These are phyloP conservation scores for Rhodamnia rubescens DNA, from an alignment of 345 rosid genomes.

Conservation along the genomic window DNA sequence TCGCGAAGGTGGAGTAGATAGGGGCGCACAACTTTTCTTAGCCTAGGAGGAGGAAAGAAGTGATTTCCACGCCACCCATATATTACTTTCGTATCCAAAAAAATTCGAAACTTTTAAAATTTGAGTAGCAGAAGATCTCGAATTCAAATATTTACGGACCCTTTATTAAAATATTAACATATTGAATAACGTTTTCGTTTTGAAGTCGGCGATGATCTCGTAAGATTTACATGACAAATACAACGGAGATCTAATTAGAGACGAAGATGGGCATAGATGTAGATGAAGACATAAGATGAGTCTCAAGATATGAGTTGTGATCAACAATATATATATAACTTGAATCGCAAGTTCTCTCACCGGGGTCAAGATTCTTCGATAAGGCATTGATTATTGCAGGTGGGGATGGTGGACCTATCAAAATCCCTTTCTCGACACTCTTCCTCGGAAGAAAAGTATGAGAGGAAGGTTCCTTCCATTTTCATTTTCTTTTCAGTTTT, in stretches of 20 bases:
- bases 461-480: neutral
- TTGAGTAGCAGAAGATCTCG: accelerated
- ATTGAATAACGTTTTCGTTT: neutral
- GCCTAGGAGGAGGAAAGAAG: neutral
- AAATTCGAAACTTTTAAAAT: neutral
- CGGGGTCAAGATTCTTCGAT: neutral
- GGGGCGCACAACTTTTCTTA: neutral
- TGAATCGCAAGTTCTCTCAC: neutral
- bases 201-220: neutral
- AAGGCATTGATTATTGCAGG: neutral
- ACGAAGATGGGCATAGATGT: neutral
- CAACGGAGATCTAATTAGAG: no score
- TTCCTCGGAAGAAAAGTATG: neutral
- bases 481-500: no score
- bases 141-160: accelerated
- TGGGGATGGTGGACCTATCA: neutral
- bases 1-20: neutral
- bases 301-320: neutral
- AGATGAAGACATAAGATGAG: accelerated
- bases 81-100: neutral
- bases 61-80: neutral
- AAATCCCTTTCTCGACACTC: neutral
- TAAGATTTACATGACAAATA: neutral
- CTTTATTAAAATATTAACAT: neutral
- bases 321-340: neutral